Percentiles rank a stretch among this genome's conserved stretches.
These are phyloP conservation scores for Ogataea sp. DNA, from an alignment of 805 yeast genomes.

Conservation along the genomic window DNA sequence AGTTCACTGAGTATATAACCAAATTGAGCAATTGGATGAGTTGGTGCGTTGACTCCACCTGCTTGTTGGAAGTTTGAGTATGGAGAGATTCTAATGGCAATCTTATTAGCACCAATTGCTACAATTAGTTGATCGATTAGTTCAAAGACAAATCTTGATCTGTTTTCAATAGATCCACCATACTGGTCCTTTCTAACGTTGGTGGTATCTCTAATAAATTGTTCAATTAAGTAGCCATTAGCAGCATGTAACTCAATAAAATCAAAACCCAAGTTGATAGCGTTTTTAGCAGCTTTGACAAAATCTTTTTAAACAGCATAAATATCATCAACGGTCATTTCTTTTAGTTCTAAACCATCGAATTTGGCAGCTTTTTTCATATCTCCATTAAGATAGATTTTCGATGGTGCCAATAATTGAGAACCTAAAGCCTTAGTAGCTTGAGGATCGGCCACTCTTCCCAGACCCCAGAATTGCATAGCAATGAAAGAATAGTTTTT, in stretches of 20 bases:
- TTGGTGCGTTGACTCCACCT: constrained; percentile 29
- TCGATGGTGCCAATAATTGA: constrained; percentile 34
- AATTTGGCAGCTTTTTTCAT: constrained; percentile 27
- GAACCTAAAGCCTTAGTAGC: constrained; percentile 27
- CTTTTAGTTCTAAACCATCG: constrained; percentile 37
- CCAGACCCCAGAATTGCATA: constrained; percentile 47
- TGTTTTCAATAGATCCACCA: constrained; percentile 37
- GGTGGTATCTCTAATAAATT: constrained; percentile 25
- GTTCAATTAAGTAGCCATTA: constrained; percentile 30
- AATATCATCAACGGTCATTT: constrained; percentile 32
- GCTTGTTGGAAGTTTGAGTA: constrained; percentile 30
- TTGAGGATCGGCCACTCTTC: constrained; percentile 31
- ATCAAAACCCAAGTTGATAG: constrained; percentile 27
- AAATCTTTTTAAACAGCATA: constrained; percentile 31
- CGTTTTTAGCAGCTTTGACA: constrained; percentile 34
- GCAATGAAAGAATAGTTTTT: constrained; percentile 36
- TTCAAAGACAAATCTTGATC: constrained; percentile 33
- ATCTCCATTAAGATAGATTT: constrained; percentile 28
- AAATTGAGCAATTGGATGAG: constrained; percentile 26
- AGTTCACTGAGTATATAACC: constrained; percentile 33
- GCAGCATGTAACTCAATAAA: constrained; percentile 32
- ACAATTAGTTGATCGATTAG: constrained; percentile 40
- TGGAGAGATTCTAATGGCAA: constrained; percentile 44
- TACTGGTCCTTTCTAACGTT: constrained; percentile 33
- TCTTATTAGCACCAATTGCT: constrained; percentile 42